Evolutionary conservation across 208 protist species (phyloP).

Genomic region (Wallacemonas sp.): DNA sequence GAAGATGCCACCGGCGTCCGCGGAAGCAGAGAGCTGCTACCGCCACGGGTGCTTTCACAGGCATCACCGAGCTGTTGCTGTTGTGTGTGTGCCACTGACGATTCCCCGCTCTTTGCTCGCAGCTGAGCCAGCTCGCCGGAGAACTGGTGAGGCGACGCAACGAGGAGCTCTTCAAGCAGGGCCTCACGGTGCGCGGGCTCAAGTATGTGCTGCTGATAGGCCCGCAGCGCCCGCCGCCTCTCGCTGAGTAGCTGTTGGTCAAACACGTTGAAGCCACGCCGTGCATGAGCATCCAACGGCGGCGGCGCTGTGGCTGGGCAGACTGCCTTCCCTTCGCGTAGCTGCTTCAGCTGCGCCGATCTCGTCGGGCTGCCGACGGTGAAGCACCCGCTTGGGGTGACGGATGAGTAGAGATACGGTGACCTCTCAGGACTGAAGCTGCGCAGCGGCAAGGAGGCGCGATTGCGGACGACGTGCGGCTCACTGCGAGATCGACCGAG

Average conservation of each 20-base stretch:
- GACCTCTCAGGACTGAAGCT: not conserved
- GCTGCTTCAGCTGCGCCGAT: not conserved
- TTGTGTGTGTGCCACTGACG: too few species aligned
- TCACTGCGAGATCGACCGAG: not conserved
- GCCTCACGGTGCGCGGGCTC: not conserved
- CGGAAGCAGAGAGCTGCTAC: too few species aligned
- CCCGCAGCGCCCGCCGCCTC: not conserved
- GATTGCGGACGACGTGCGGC: not conserved
- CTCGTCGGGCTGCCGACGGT: conserved; percentile 12
- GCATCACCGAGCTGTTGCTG: too few species aligned
- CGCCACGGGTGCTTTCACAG: too few species aligned
- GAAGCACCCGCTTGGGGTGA: conserved; percentile 15
- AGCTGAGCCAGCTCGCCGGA: not conserved
- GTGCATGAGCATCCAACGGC: not conserved
- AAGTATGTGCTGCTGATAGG: not conserved
- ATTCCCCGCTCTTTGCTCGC: too few species aligned
- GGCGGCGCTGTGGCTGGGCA: not conserved
- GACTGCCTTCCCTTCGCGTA: not conserved
- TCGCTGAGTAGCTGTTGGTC: conserved; percentile 6
- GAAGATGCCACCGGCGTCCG: too few species aligned
- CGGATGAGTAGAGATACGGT: conserved; percentile 18
- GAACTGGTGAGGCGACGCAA: not conserved
- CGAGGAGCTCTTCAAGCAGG: not conserved
- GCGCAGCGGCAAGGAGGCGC: not conserved
- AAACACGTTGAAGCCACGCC: conserved; percentile 13